phyloP scores from a whole-genome alignment of 441 rosid species.

The Aleurites moluccanus region DNA sequence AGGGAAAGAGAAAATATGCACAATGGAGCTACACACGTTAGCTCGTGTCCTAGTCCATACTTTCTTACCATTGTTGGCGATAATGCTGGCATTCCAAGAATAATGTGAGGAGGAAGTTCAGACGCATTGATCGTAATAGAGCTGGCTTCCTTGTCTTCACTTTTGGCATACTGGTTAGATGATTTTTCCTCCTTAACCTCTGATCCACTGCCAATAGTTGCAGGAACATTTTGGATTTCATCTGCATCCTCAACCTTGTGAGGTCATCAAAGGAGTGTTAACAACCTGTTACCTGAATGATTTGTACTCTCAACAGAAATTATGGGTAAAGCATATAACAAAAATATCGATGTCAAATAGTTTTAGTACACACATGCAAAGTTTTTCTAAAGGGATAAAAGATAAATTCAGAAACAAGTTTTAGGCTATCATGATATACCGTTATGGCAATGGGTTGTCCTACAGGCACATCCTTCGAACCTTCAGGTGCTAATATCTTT shows the following conservation, averaged over 20 bases:
- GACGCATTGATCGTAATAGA: slow-evolving; percentile 42
- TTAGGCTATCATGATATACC: slow-evolving; percentile 41
- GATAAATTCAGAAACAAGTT: not conserved
- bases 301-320: slow-evolving; percentile 16
- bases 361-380: not conserved
- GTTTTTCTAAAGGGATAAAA: not conserved
- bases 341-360: not conserved
- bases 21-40: slow-evolving; percentile 18
- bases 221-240: slow-evolving; percentile 66
- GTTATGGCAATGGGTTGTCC: slow-evolving; percentile 87
- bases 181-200: slow-evolving; percentile 50
- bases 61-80: slow-evolving; percentile 94
- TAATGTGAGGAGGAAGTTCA: slow-evolving; percentile 76
- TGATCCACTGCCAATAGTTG: slow-evolving; percentile 43
- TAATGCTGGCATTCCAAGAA: slow-evolving; percentile 95
- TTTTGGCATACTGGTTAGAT: slow-evolving; percentile 38
- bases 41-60: slow-evolving; percentile 23
- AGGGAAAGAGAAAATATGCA: slow-evolving; percentile 23
- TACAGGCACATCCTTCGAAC: slow-evolving; percentile 89
- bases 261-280: slow-evolving; percentile 35
- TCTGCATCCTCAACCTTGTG: slow-evolving; percentile 86
- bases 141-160: slow-evolving; percentile 42
- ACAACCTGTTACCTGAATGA: slow-evolving; percentile 13
- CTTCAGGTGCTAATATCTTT: slow-evolving; percentile 80
- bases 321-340: slow-evolving; percentile 15